Evolutionary conservation across 768 basidiomycete genomes (phyloP).

Genomic region (Tephrocybe sp.): DNA sequence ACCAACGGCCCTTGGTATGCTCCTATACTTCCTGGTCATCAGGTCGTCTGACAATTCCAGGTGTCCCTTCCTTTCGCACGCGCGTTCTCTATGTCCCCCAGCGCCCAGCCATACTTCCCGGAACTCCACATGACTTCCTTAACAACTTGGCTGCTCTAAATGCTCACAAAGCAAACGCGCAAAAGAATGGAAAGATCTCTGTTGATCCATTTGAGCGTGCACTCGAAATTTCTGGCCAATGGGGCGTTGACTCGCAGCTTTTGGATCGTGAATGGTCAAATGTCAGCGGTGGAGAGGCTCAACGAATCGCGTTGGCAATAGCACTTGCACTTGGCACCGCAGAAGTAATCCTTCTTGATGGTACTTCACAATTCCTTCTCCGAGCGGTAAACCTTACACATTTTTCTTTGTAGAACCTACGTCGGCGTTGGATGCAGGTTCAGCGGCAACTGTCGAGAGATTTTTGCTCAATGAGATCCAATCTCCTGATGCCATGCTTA

Average conservation of each 20-base stretch:
- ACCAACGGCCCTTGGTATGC: slow-evolving; percentile 46
- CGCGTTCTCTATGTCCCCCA: slow-evolving; percentile 86
- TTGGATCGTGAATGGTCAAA: slow-evolving; percentile 82
- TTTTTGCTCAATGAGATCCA: slow-evolving; percentile 52
- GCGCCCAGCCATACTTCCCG: slow-evolving; percentile 81
- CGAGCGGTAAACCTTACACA: not conserved
- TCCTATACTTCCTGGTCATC: not conserved
- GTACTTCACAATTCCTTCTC: slow-evolving; percentile 35
- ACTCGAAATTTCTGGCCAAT: slow-evolving; percentile 52
- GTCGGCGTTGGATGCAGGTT: slow-evolving; percentile 75
- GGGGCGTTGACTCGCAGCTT: slow-evolving; percentile 65
- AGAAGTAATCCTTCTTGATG: slow-evolving; percentile 78
- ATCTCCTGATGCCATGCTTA: slow-evolving; percentile 45
- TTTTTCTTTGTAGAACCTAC: slow-evolving; percentile 68
- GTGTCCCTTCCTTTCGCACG: slow-evolving; percentile 75
- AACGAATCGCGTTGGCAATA: slow-evolving; percentile 77
- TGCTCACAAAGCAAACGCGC: slow-evolving; percentile 33
- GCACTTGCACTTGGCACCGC: slow-evolving; percentile 72
- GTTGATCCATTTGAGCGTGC: slow-evolving; percentile 32
- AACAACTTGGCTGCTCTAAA: slow-evolving; percentile 50
- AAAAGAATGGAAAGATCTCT: slow-evolving; percentile 13
- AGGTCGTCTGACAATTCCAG: slow-evolving; percentile 30
- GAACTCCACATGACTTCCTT: slow-evolving; percentile 75
- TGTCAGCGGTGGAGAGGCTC: slow-evolving; percentile 84
- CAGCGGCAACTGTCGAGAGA: slow-evolving; percentile 64